phyloP scores from a whole-genome alignment of 1,284 basidiomycete genomes.

The Ganoderma boninense region DNA sequence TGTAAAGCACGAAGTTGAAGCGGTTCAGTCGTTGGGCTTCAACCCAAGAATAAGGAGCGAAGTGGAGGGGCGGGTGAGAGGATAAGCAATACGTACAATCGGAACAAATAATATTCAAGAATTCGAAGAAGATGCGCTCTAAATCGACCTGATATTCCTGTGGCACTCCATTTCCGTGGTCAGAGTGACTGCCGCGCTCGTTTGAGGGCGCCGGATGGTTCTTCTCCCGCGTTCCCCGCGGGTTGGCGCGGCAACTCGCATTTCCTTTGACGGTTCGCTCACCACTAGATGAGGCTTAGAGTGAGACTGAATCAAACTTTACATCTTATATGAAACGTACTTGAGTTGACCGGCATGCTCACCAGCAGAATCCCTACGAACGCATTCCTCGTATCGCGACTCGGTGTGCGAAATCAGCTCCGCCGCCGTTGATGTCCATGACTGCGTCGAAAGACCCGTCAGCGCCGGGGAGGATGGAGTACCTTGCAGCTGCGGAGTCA shows the following conservation, averaged over 20 bases:
- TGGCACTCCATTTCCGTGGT: slow-evolving; percentile 73
- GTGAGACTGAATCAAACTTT: slow-evolving; percentile 21
- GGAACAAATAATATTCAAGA: slow-evolving; percentile 89
- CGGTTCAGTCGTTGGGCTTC: slow-evolving; percentile 19
- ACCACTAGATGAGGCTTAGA: slow-evolving; percentile 31
- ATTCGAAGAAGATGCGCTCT: slow-evolving; percentile 92
- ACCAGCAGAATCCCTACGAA: slow-evolving; percentile 49
- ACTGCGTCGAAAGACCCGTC: slow-evolving; percentile 36
- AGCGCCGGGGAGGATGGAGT: slow-evolving; percentile 56
- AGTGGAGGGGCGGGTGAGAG: slow-evolving; percentile 1
- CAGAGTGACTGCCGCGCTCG: slow-evolving; percentile 36
- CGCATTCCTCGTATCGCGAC: slow-evolving; percentile 52
- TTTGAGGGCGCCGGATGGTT: slow-evolving; percentile 42
- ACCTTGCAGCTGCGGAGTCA: slow-evolving; percentile 55
- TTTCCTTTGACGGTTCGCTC: slow-evolving; percentile 36
- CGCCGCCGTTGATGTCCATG: slow-evolving; percentile 44
- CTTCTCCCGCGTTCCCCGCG: slow-evolving; percentile 40
- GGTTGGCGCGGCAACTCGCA: slow-evolving; percentile 32
- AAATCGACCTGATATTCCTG: slow-evolving; percentile 85
- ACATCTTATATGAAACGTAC: slow-evolving; percentile 28
- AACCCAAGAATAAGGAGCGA: slow-evolving; percentile 10
- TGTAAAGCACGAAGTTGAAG: slow-evolving; percentile 45
- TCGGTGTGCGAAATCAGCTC: slow-evolving; percentile 39
- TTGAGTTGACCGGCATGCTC: slow-evolving; percentile 38
- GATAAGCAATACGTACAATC: slow-evolving; percentile 69